Conservation (phyloP, 2,329 filamentous ascomycete species). For the Alternaria conjuncta region DNA sequence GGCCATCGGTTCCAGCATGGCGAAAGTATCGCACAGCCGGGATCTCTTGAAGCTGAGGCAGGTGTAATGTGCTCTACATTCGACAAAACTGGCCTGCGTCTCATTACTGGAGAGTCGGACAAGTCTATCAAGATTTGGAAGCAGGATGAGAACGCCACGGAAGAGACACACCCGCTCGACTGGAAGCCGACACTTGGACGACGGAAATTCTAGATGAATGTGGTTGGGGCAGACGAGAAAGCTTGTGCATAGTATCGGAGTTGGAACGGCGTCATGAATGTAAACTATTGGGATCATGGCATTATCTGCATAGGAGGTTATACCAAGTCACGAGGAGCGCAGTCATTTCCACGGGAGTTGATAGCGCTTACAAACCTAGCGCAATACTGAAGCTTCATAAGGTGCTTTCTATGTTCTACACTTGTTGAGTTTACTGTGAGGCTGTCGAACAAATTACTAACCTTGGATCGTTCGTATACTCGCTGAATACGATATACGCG, state of each 20-base stretch:
- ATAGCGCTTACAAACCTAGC: neutral
- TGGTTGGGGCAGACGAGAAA: neutral
- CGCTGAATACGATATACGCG: slow-evolving; percentile 11
- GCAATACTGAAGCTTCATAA: neutral
- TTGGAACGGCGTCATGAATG: slow-evolving; percentile 12
- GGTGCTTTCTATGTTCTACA: neutral
- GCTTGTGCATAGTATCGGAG: slow-evolving; percentile 2
- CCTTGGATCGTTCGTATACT: too few species aligned
- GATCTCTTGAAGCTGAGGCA: slow-evolving; percentile 89
- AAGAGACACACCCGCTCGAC: slow-evolving; percentile 87
- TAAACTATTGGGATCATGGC: slow-evolving; percentile 4
- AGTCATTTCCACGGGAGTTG: neutral
- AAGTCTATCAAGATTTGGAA: slow-evolving; percentile 97
- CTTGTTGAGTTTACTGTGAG: neutral
- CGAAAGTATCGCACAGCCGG: slow-evolving; percentile 92
- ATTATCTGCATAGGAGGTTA: neutral
- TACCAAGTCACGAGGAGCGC: neutral
- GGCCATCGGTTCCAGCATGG: slow-evolving; percentile 89
- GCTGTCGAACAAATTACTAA: neutral
- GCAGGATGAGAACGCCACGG: slow-evolving; percentile 87
- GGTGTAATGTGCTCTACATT: slow-evolving; percentile 95
- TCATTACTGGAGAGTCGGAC: slow-evolving; percentile 95
- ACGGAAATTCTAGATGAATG: slow-evolving; percentile 64
- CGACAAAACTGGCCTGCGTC: slow-evolving; percentile 82
- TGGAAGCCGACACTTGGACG: slow-evolving; percentile 85